These are phyloP conservation scores for Tardiomyces digboiensis DNA, from an alignment of 1,139 yeast genomes.

Conservation along the genomic window DNA sequence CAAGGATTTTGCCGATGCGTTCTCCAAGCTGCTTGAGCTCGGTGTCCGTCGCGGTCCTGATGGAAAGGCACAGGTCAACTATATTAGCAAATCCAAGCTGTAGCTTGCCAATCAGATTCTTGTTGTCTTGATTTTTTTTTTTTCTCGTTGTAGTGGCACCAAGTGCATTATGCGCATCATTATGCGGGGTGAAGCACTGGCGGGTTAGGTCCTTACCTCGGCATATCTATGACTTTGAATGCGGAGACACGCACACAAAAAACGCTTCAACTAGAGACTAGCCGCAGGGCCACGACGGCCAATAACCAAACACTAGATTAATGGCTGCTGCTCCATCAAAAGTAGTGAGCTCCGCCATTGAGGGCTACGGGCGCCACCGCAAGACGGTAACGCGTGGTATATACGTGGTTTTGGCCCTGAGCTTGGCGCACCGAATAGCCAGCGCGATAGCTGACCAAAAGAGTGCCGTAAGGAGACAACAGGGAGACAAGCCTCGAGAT, in stretches of 20 bases:
- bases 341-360: slow-evolving; percentile 3
- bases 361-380: slow-evolving; percentile 17
- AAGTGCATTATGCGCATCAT: too few relatives aligned
- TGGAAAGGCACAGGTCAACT: slow-evolving; percentile 24
- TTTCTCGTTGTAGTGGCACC: too few relatives aligned
- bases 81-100: slow-evolving; percentile 13
- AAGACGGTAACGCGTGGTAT: slow-evolving; percentile 18
- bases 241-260: not conserved
- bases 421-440: slow-evolving; percentile 15
- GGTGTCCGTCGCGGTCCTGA: slow-evolving; percentile 35
- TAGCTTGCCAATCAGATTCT: slow-evolving; percentile 3
- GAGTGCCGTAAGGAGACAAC: slow-evolving; percentile 1
- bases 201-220: not conserved
- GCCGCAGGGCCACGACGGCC: too few relatives aligned
- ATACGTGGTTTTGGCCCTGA: slow-evolving; percentile 16
- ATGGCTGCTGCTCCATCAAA: slow-evolving; percentile 5
- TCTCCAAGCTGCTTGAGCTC: slow-evolving; percentile 47
- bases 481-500: slow-evolving; percentile 1
- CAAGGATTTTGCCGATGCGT: slow-evolving; percentile 44
- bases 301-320: too few relatives aligned
- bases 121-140: not conserved
- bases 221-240: not conserved
- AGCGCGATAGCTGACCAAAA: slow-evolving; percentile 14
- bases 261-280: too few relatives aligned
- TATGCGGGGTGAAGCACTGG: not conserved